Evolutionary conservation across 2,329 filamentous ascomycete species (phyloP).

Genomic region (Stagonosporopsis chrysanthemi): DNA sequence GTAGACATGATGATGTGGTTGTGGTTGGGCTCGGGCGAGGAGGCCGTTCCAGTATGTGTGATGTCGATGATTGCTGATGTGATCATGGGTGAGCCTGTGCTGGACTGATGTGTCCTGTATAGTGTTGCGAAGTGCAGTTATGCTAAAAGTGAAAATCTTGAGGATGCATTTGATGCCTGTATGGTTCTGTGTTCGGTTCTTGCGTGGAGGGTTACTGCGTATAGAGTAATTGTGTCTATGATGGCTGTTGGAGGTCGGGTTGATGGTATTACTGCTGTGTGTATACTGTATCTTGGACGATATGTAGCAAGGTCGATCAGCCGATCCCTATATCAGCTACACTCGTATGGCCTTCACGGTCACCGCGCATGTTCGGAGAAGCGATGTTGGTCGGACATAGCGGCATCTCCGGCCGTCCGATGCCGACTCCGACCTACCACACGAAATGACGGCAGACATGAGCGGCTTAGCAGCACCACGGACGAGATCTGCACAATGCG

Average conservation of each 20-base stretch:
- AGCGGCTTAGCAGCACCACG: background rate
- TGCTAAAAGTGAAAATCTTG: no score
- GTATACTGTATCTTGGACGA: background rate
- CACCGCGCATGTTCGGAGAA: background rate
- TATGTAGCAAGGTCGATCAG: background rate
- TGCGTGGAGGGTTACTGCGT: background rate
- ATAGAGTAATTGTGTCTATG: background rate
- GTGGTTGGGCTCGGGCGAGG: background rate
- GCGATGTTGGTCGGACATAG: slow-evolving; percentile 2
- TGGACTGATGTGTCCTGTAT: background rate
- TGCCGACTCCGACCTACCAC: slow-evolving; percentile 5
- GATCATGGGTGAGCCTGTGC: no score
- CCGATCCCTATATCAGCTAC: background rate
- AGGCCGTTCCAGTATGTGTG: background rate
- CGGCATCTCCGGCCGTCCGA: slow-evolving; percentile 2
- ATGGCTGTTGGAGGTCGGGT: background rate
- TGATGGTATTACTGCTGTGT: background rate
- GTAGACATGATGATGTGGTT: slow-evolving; percentile 4
- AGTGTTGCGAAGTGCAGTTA: no score
- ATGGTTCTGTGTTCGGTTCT: no score
- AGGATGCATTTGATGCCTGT: no score
- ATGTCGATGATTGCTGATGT: background rate
- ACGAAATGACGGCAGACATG: background rate
- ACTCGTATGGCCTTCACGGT: background rate
- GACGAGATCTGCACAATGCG: background rate